Evolutionary conservation across 306 rosid genomes (phyloP).

Genomic region (Rosa multiflora): DNA sequence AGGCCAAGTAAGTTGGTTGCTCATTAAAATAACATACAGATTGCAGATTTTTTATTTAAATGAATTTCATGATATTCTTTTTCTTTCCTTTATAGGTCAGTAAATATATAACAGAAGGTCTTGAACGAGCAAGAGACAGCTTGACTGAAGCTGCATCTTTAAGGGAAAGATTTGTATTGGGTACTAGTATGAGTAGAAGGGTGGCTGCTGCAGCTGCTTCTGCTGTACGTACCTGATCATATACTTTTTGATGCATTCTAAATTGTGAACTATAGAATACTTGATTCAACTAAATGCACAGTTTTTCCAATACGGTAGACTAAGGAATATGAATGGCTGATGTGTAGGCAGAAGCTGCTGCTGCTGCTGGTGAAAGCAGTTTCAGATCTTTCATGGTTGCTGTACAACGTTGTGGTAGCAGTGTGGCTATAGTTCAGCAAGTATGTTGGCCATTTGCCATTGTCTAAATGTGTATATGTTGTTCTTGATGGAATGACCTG

Average conservation of each 20-base stretch:
- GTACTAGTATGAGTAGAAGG: constrained; percentile 80
- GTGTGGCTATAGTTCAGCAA: constrained; percentile 98
- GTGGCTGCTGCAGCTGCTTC: constrained; percentile 99
- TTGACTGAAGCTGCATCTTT: constrained; percentile 93
- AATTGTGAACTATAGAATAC: constrained; percentile 8
- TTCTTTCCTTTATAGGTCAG: constrained; percentile 59
- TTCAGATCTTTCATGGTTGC: constrained; percentile 99
- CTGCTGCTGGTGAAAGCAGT: constrained; percentile 99
- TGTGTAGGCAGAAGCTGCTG: constrained; percentile 98
- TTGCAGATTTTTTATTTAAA: constrained; percentile 20
- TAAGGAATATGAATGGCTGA: constrained; percentile 31
- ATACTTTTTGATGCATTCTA: constrained; percentile 28
- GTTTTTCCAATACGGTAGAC: constrained; percentile 23
- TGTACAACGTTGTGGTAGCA: constrained; percentile 98
- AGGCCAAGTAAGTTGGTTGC: constrained; percentile 81
- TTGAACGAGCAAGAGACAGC: constrained; percentile 90
- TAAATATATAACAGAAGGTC: constrained; percentile 94
- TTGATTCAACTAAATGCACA: constrained; percentile 5
- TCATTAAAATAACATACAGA: constrained; percentile 18
- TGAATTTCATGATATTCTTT: background rate
- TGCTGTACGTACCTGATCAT: constrained; percentile 58
- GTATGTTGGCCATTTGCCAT: constrained; percentile 45
- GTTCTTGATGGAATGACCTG: constrained; percentile 11
- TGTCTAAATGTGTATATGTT: constrained; percentile 20
- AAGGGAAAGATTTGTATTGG: constrained; percentile 90